These are phyloP conservation scores for Ophiostoma sp. DNA, from an alignment of 2,329 filamentous ascomycete species.

Conservation along the genomic window DNA sequence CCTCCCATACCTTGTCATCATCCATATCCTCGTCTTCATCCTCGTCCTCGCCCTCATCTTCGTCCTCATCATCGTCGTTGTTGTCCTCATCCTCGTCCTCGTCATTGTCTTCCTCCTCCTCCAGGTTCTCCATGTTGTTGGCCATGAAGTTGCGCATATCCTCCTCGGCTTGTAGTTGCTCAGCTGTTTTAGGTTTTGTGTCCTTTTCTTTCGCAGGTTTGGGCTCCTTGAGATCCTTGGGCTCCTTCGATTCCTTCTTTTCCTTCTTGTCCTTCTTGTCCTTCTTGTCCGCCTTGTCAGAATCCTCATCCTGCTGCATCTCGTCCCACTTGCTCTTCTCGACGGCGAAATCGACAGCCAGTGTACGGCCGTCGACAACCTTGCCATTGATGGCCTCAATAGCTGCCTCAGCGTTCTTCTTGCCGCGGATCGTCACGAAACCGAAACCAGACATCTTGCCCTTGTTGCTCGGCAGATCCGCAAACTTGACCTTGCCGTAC, in stretches of 20 bases:
- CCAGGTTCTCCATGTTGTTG: slow-evolving; percentile 52
- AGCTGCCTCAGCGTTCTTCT: slow-evolving; percentile 86
- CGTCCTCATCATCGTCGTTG: slow-evolving; percentile 43
- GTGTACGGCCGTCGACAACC: slow-evolving; percentile 74
- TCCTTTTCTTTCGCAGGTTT: slow-evolving; percentile 26
- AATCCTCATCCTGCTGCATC: slow-evolving; percentile 43
- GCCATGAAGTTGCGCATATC: slow-evolving; percentile 53
- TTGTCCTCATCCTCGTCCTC: slow-evolving; percentile 44
- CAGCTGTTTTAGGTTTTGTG: slow-evolving; percentile 30
- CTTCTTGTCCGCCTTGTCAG: slow-evolving; percentile 33
- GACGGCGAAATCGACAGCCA: slow-evolving; percentile 96
- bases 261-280: slow-evolving; percentile 32
- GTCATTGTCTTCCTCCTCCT: slow-evolving; percentile 45
- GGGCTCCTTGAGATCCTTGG: slow-evolving; percentile 27
- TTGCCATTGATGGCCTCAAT: slow-evolving; percentile 83
- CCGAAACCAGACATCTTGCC: slow-evolving; percentile 80
- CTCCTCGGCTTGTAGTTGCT: slow-evolving; percentile 36
- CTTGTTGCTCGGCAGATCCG: slow-evolving; percentile 74
- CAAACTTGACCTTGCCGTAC: slow-evolving; percentile 86
- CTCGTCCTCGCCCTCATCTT: slow-evolving; percentile 42
- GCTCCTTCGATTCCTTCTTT: slow-evolving; percentile 33
- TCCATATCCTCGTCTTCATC: slow-evolving; percentile 42
- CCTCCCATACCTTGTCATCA: slow-evolving; percentile 40
- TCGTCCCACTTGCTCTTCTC: slow-evolving; percentile 82
- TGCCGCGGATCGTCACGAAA: slow-evolving; percentile 81